phyloP scores from a whole-genome alignment of 2,329 filamentous ascomycete genomes.

The Mycosphaerella sp. region DNA sequence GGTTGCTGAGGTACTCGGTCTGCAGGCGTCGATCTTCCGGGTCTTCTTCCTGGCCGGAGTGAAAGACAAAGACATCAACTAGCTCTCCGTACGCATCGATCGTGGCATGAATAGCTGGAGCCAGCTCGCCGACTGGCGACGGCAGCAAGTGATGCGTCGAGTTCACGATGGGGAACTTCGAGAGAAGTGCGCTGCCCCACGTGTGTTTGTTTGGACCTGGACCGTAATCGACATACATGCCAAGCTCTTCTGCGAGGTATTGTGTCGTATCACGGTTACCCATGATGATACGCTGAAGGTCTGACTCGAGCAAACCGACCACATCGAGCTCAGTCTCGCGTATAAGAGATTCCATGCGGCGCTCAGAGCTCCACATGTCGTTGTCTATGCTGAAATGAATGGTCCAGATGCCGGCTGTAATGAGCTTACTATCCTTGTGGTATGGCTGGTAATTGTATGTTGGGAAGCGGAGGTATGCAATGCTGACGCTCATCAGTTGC shows the following conservation, averaged over 20 bases:
- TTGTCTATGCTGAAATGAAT: conserved; percentile 98
- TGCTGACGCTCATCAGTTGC: conserved; percentile 71
- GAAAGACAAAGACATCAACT: conserved; percentile 95
- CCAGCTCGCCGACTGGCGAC: conserved; percentile 87
- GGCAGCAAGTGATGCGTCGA: conserved; percentile 93
- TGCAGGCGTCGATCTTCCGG: conserved; percentile 84
- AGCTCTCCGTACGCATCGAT: conserved; percentile 84
- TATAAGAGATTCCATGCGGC: conserved; percentile 67
- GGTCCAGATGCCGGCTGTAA: conserved; percentile 97
- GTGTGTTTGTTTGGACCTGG: conserved; percentile 99
- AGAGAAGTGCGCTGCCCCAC: conserved; percentile 87
- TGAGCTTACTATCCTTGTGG: conserved; percentile 75
- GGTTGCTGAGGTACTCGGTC: conserved; percentile 72
- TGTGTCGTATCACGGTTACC: conserved; percentile 96
- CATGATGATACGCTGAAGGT: conserved; percentile 98
- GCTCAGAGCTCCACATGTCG: conserved; percentile 96
- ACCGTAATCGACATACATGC: conserved; percentile 98
- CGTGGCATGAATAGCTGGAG: conserved; percentile 94
- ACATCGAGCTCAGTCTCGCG: conserved; percentile 95
- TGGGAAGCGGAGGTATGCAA: conserved; percentile 87
- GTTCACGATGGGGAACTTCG: conserved; percentile 96
- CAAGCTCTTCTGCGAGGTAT: conserved; percentile 88
- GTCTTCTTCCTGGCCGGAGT: conserved; percentile 97
- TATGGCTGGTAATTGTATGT: conserved; percentile 87
- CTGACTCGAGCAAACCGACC: conserved; percentile 86